Conservation (phyloP, 306 rosid genomes). For the Phaseolus lunatus region DNA sequence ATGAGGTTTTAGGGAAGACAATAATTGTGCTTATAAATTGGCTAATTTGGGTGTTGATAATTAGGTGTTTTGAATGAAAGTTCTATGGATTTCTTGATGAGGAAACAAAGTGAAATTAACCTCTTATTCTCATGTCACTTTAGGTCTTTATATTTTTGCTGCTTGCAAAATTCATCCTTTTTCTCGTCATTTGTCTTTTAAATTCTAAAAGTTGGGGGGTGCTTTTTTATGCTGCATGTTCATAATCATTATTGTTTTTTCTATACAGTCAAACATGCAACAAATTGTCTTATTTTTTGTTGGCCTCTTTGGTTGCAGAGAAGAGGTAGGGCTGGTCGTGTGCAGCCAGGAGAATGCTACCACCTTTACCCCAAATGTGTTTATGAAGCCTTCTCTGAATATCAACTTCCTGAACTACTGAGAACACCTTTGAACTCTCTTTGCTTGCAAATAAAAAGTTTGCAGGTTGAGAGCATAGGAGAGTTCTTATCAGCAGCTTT, state of each 20-base stretch:
- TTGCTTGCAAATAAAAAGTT: constrained; percentile 96
- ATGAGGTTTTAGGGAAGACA: too few relatives aligned
- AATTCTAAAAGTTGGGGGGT: too few relatives aligned
- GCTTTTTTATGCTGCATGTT: constrained; percentile 8
- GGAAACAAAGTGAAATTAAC: too few relatives aligned
- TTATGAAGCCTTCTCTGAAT: constrained; percentile 89
- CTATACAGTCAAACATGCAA: constrained; percentile 31
- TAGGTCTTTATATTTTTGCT: too few relatives aligned
- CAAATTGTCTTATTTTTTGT: constrained; percentile 15
- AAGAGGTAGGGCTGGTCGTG: constrained; percentile 99
- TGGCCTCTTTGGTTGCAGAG: constrained; percentile 71
- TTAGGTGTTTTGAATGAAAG: too few relatives aligned
- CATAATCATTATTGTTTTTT: constrained; percentile 13
- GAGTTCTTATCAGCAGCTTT: constrained; percentile 92
- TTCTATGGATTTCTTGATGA: too few relatives aligned
- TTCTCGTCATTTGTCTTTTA: too few relatives aligned
- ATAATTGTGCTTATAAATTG: too few relatives aligned
- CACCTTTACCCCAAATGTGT: constrained; percentile 95
- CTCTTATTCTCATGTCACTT: too few relatives aligned
- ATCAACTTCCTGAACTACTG: constrained; percentile 93
- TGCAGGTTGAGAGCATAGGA: constrained; percentile 94
- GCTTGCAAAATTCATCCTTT: too few relatives aligned
- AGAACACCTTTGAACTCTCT: constrained; percentile 98
- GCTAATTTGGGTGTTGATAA: too few relatives aligned
- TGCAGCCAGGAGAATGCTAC: constrained; percentile 95